Evolutionary conservation across 129 eudicot species (phyloP), one percentile per base, ranked within the genome.

Genomic region (Chrysanthemum makinoi): DNA sequence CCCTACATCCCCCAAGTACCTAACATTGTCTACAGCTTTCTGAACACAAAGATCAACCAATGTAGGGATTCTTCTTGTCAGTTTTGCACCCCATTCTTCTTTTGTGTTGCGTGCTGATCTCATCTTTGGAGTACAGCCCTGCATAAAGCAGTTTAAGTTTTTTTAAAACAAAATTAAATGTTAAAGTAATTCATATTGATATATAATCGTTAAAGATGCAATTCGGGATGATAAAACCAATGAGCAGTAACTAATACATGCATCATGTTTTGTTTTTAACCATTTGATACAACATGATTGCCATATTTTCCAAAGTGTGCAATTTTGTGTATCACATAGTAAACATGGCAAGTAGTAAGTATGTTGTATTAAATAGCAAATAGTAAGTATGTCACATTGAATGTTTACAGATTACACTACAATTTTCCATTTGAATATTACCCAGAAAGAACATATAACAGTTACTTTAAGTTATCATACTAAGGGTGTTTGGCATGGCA

Each of bases 1-100:
- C 39, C 97, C 99, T 77, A 90, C 96, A 83, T 94, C 72, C 49
- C 99, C 97, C 19, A 94, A 65, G 68, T 89, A 87, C 81, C 91
- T 80, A 66, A 85, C 82, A 60, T 94, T 90, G 69, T 87, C 95
- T 72, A 94, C 77, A 14, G 96, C 98, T 66, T 63, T 62, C 75
- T 86, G 90, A 80, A 90, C 91, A 78, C 99, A 90, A 13, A 90
- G 81, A 72, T 90, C 97, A 43, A 86, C 85, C 81, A 94, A 81
- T 14, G 97, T 84, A 30, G 97, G 97, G 43, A 72, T 74, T 77
- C 24, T 82, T 19, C 73, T 70, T 75, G 48, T 69, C 55, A 18
- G 69, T 68, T 66, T 51, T 74, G 69, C 60, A 61, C 63, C 53
- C 72, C 73, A 73, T 66, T 75, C 73, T 10, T 30, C 80, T 60